These are phyloP conservation scores for Fusarium mangiferae DNA, from an alignment of 2,329 filamentous ascomycete species.

Conservation along the genomic window DNA sequence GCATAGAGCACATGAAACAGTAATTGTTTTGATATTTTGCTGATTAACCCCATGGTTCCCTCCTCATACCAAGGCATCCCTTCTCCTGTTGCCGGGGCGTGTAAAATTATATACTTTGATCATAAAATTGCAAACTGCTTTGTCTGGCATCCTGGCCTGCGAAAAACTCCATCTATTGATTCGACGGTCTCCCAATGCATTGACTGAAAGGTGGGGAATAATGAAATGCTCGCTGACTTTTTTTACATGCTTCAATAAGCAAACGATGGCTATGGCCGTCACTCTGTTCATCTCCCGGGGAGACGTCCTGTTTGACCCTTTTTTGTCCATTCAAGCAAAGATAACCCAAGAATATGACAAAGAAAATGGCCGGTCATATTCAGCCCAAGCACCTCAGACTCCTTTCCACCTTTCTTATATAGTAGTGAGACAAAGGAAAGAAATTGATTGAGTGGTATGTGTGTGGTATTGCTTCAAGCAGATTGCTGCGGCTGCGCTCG, in stretches of 20 bases:
- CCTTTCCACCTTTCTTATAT: constrained; percentile 42
- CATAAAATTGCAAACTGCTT: constrained; percentile 39
- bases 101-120: constrained; percentile 40
- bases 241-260: constrained; percentile 37
- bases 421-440: constrained; percentile 47
- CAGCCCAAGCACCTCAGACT: constrained; percentile 42
- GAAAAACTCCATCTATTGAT: constrained; percentile 30
- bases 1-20: constrained; percentile 7
- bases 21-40: constrained; percentile 26
- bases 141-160: constrained; percentile 37
- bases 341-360: constrained; percentile 30
- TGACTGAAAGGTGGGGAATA: constrained; percentile 17
- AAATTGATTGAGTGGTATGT: constrained; percentile 43
- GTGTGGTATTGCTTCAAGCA: constrained; percentile 46
- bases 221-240: constrained; percentile 39
- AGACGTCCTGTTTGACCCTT: constrained; percentile 35
- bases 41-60: constrained; percentile 24
- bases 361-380: constrained; percentile 37
- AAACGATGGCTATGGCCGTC: constrained; percentile 27
- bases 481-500: constrained; percentile 43
- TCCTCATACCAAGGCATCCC: constrained; percentile 6
- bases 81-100: constrained; percentile 19
- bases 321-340: constrained; percentile 26
- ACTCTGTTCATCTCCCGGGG: constrained; percentile 5
- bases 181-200: constrained; percentile 23